phyloP scores from a whole-genome alignment of 202 grass and related monocot species.

The Musa balbisiana region DNA sequence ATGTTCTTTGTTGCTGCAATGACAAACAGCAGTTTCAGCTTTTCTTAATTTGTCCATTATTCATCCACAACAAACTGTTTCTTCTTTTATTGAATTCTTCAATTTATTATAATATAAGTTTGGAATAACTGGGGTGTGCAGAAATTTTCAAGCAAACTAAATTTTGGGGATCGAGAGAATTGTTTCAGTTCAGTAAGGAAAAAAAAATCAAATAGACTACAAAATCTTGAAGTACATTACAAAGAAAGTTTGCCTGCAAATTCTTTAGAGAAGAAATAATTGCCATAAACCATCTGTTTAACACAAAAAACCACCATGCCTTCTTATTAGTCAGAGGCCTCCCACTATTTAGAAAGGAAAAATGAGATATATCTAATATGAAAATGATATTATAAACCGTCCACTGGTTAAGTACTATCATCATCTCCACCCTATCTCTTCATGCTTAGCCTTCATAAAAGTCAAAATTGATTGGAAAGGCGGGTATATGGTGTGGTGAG shows the following conservation, averaged over 20 bases:
- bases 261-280: too few relatives aligned
- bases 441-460: not conserved
- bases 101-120: not conserved
- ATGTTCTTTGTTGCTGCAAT: conserved; percentile 92
- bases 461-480: not conserved
- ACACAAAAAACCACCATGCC: too few relatives aligned
- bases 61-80: not conserved
- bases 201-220: not conserved
- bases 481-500: not conserved
- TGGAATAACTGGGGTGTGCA: not conserved
- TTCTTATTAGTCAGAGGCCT: too few relatives aligned
- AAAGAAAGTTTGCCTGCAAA: not conserved
- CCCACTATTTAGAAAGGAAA: too few relatives aligned
- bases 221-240: not conserved
- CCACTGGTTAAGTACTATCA: not conserved
- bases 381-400: too few relatives aligned
- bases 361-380: too few relatives aligned
- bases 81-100: not conserved
- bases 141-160: not conserved
- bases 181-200: not conserved
- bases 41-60: not conserved
- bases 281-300: too few relatives aligned
- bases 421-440: not conserved
- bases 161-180: too few relatives aligned
- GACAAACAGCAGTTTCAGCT: not conserved